Evolutionary conservation across 257 asterid genomes (phyloP).

Genomic region (Solanum stenotomum): DNA sequence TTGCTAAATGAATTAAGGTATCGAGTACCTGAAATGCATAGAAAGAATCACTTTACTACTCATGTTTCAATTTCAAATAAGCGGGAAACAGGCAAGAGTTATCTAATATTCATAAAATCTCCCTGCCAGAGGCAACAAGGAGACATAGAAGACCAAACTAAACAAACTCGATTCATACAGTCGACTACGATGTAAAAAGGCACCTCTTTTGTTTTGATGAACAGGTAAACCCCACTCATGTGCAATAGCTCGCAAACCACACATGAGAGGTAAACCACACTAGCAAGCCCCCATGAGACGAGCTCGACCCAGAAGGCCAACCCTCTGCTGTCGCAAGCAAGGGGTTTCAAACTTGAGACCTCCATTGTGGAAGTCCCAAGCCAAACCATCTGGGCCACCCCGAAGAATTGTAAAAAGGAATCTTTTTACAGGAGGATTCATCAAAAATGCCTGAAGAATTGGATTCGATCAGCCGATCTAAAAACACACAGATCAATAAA

Average conservation of each 20-base stretch:
- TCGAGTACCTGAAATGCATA: not conserved
- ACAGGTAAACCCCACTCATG: not conserved
- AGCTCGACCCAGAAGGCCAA: not conserved
- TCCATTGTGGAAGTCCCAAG: not conserved
- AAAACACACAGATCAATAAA: slow-evolving; percentile 1
- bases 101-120: not conserved
- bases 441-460: slow-evolving; percentile 1
- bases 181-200: not conserved
- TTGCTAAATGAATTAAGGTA: not conserved
- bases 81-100: not conserved
- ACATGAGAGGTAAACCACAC: not conserved
- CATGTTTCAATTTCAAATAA: not conserved
- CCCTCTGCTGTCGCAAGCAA: not conserved
- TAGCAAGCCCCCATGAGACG: not conserved
- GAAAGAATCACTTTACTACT: not conserved
- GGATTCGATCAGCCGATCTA: slow-evolving; percentile 13
- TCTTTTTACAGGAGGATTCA: slow-evolving; percentile 3
- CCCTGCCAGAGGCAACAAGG: not conserved
- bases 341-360: not conserved
- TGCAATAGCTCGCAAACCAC: not conserved
- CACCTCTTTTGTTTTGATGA: not conserved
- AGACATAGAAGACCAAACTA: not conserved
- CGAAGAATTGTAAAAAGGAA: not conserved
- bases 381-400: not conserved
- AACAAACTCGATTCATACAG: not conserved